Base-by-base conservation (phyloP, 176 grass and related monocot species). In the Phoenix roebelenii region DNA sequence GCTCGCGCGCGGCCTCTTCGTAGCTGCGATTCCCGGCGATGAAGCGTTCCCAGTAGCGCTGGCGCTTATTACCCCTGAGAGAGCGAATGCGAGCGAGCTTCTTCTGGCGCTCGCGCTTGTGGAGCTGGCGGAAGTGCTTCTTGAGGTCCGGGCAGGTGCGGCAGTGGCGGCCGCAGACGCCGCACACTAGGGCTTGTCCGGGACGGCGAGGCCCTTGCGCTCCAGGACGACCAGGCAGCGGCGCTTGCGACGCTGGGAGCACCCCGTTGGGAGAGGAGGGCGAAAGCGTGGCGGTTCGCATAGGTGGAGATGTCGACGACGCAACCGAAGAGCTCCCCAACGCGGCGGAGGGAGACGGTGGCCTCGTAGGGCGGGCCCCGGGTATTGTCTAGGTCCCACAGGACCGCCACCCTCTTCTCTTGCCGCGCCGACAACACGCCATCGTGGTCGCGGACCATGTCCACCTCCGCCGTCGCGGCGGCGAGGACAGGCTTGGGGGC, bases 301-400 rank as follows among this genome's bases (percentile, higher is more conserved):
- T 82, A 96, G 48, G 92, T 83, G 14, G 92, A 96, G 65, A 90
- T 49, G 18, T 79, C 89, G 18, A 81, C 61, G 9, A 90, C 80
- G 62, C 87, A 72, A n/a, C 91, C 86, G 57, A 96, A 84, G 64
- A 96, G 77, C n/a, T 84, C 72, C 0, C 86, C 80, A 4, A 80
- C 74, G 14, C 23, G 65, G 72, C 72, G 71, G 77, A 88, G 80
- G 24, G 80, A 59, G 49, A 72, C 20, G 32, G 92, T 80, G 16
- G 87, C 92, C 17, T 68, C 68, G 60, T 81, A 90, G 17, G 91
- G 91, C 50, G 77, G 71, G 6, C 86, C 86, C 18, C 74, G 83
- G 16, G 86, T 95, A 74, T 95, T 95, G 71, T 95, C 91, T 64
- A 95, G 91, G 60, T 95, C 91, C 86, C 86, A 90, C 25, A 95